phyloP scores from a whole-genome alignment of 202 grass and related monocot species.

The Tripidium arundinaceum region DNA sequence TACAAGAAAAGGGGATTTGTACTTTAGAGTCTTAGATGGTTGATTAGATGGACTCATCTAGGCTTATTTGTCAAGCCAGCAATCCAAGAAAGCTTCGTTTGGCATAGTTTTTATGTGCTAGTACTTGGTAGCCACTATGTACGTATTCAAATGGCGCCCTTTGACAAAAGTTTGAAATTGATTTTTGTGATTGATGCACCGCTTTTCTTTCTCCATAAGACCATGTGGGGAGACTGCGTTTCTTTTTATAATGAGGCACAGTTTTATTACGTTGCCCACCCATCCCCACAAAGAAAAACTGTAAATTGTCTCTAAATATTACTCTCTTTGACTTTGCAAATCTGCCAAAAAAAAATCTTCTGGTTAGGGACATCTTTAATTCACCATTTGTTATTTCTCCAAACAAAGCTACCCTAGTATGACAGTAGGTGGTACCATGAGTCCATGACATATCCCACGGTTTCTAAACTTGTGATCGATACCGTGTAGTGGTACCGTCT shows the following conservation, averaged over 20 bases:
- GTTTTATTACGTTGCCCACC: too few species aligned
- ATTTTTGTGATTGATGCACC: not conserved
- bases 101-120: not conserved
- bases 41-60: not conserved
- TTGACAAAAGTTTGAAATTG: not conserved
- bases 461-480: too few species aligned
- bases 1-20: conserved; percentile 24
- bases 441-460: too few species aligned
- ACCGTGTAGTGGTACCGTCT: not conserved
- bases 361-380: too few species aligned
- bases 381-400: too few species aligned
- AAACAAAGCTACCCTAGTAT: too few species aligned
- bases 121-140: not conserved
- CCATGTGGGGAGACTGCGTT: not conserved
- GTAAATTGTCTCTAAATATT: too few species aligned
- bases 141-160: not conserved
- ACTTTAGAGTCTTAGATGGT: not conserved
- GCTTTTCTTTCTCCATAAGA: too few species aligned
- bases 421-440: too few species aligned
- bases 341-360: too few species aligned
- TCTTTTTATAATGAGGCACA: not conserved
- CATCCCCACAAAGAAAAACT: too few species aligned
- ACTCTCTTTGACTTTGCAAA: too few species aligned
- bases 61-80: not conserved
- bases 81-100: not conserved